Percentiles rank a stretch among this genome's conserved stretches.
These are phyloP conservation scores for Venturia asperata DNA, from an alignment of 2,329 filamentous ascomycete genomes.

Conservation along the genomic window DNA sequence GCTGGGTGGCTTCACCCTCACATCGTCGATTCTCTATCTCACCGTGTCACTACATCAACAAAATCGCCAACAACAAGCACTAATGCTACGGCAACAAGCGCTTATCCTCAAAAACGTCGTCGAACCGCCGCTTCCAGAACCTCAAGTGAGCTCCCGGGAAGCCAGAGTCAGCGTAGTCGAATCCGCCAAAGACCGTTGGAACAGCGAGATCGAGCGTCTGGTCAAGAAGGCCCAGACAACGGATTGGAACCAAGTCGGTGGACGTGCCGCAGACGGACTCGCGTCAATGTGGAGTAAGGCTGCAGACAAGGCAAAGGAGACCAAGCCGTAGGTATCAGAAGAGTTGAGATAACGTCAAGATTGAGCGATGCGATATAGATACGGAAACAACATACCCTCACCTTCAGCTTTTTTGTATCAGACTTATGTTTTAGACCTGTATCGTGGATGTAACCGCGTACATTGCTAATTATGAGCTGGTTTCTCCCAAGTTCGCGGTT, in stretches of 20 bases:
- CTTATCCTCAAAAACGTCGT: slow-evolving; percentile 38
- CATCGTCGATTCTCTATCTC: slow-evolving; percentile 38
- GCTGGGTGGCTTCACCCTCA: slow-evolving; percentile 46
- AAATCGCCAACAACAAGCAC: slow-evolving; percentile 40
- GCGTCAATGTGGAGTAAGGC: slow-evolving; percentile 7
- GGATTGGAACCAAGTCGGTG: slow-evolving; percentile 39
- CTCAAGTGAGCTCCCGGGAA: slow-evolving; percentile 34
- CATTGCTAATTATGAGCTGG: neutral
- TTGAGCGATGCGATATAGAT: neutral
- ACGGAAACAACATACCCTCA: neutral
- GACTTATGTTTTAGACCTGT: slow-evolving; percentile 4
- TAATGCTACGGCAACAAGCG: slow-evolving; percentile 41
- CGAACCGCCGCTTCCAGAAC: slow-evolving; percentile 36
- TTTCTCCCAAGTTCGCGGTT: neutral
- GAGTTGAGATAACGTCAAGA: slow-evolving; percentile 6
- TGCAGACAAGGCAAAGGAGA: slow-evolving; percentile 6
- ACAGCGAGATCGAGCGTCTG: slow-evolving; percentile 39
- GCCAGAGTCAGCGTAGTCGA: slow-evolving; percentile 37
- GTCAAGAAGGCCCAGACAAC: slow-evolving; percentile 38
- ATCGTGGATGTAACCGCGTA: neutral
- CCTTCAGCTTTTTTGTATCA: neutral
- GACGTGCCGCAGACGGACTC: slow-evolving; percentile 22
- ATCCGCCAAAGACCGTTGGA: slow-evolving; percentile 46
- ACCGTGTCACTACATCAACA: slow-evolving; percentile 38
- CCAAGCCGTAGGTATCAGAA: neutral